Base-by-base conservation (phyloP, 208 protist species). In the Trypanosoma vivax region DNA sequence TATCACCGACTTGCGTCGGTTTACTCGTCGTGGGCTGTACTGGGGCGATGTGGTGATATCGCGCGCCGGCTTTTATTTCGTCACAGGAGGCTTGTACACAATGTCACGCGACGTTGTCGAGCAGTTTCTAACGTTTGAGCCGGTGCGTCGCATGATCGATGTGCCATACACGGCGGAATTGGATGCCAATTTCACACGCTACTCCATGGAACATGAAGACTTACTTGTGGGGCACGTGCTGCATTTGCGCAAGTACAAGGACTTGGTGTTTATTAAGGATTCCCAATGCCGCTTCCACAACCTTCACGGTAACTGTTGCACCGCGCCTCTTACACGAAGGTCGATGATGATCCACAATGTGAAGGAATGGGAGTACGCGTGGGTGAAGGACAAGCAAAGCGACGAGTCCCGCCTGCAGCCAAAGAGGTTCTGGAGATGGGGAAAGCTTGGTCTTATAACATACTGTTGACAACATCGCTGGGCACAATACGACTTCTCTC, bases 1-100 rank as follows among this genome's bases (percentile, higher is more conserved):
- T 24, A 29, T 79, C 30, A 30, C 53, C 25, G 72, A 70, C 46
- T 18, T 70, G 19, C 65, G 51, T 4, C 25, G 7, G 19, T 38
- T 65, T 10, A 47, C 59, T 0, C 34, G 28, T 9, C 38, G 52
- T 30, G 27, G 39, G 5, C 14, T 58, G 11, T 58, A 58, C 29
- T 58, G 51, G 52, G 52, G 52, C 9, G 16, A 33, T 16, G 29
- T 34, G n/a, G 53, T 27, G 10, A 27, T 5, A 6, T 19, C 18
- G 4, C 16, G 16, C 16, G 14, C 30, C 16, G 27, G 10, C 21
- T 55, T 50, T 9, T 1, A 14, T 2, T 60, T 33, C 23, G 54
- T 25, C 18, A 24, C 33, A 29, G 54, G 54, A 6, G 24, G 24
- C 9, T 48, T 40, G 19, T 38, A 33, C 13, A 50, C 42, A 16